These are phyloP conservation scores for Torulaspora globosa DNA, from an alignment of 1,139 yeast species.

Conservation along the genomic window DNA sequence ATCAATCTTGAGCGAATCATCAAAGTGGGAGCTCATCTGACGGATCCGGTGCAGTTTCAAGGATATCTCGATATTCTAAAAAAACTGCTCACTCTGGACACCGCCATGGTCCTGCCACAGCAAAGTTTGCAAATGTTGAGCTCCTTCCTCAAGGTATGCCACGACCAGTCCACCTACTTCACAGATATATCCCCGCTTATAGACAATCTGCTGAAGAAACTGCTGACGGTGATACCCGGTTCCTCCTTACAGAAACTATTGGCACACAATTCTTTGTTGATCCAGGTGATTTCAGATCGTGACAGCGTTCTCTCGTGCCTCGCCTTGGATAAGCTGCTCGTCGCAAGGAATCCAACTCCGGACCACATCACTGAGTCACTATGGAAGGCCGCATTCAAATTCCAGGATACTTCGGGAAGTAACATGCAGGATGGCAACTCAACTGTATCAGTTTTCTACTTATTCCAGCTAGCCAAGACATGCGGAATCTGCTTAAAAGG, in stretches of 20 bases:
- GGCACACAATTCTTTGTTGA: constrained; percentile 11
- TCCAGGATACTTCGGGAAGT: constrained; percentile 16
- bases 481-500: constrained; percentile 30
- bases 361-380: constrained; percentile 13
- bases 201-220: constrained; percentile 27
- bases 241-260: constrained; percentile 19
- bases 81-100: constrained; percentile 28
- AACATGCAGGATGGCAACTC: constrained; percentile 4
- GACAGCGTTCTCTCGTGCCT: constrained; percentile 27
- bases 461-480: constrained; percentile 34
- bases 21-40: constrained; percentile 14
- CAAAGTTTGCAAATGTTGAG: constrained; percentile 17
- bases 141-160: constrained; percentile 21
- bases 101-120: constrained; percentile 20
- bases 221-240: constrained; percentile 30
- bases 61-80: constrained; percentile 33
- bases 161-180: constrained; percentile 30
- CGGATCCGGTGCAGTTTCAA: constrained; percentile 35
- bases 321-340: constrained; percentile 28
- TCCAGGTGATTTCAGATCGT: constrained; percentile 18
- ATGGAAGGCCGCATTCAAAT: constrained; percentile 26
- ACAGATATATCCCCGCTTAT: constrained; percentile 25
- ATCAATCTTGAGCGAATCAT: constrained; percentile 19
- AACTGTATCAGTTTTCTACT: constrained; percentile 18
- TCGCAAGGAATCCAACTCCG: constrained; percentile 13